Evolutionary conservation across 768 basidiomycete species (phyloP), one percentile per base, ranked within the genome.

Genomic region (Fomitopsis serialis): DNA sequence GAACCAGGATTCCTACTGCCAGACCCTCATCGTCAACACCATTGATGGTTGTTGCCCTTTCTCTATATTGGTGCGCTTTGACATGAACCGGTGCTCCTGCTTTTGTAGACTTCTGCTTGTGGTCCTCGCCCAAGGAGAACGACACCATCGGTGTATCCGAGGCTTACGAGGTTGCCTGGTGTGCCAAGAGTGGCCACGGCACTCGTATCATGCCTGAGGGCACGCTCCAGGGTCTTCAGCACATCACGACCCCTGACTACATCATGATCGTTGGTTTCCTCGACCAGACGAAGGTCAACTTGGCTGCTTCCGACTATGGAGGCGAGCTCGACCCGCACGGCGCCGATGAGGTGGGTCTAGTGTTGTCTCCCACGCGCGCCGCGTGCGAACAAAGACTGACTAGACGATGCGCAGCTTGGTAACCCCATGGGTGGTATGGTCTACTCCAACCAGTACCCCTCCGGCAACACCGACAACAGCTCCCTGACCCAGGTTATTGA

Each of bases 291-390:
- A 55, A 63, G 44, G 67, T 92, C 57, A 75, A 86, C 68, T 57
- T 91, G 19, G 52, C 65, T 11, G 11, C 65, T 0, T 66, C 53
- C 12, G 90, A 92, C 60, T 78, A 61, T 32, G 90, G 91, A 58
- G 90, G 89, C 53, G 89, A 92, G 68, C 76, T 89, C 48, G 85
- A 90, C 66, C 80, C 86, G 15, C 83, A 85, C 57, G 87, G 88
- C 54, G 85, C 86, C 55, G 88, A 89, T 64, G 60, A 69, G 51
- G 78, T 79, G 48, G 13, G 73, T 68, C 15, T n/a, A 15, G 6
- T 11, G 11, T 32, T 36, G n/a, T n/a, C 42, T 7, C 42, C 17
- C 29, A 32, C 29, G 29, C 29, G 6, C 11, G 11, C n/a, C n/a
- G n/a, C n/a, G n/a, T n/a, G 11, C 29, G 6, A 32, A 11, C 29